Base-by-base conservation (phyloP, 176 grass and related monocot genomes). In the Oryza meyeriana region DNA sequence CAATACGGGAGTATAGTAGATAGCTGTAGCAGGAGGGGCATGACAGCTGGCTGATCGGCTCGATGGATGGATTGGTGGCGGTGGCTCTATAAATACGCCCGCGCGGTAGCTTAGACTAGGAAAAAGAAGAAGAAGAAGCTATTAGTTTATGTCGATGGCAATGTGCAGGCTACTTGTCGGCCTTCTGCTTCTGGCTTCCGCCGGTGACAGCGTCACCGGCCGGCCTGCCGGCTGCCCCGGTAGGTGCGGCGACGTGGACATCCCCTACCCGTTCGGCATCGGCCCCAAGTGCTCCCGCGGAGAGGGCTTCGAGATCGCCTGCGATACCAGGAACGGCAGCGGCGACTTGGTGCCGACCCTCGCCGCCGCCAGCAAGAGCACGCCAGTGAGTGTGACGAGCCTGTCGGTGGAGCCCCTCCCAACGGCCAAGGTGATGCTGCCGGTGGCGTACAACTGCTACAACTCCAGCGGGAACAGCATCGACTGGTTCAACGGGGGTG, bases 241-340 rank as follows among this genome's bases (percentile, higher is more conserved):
- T n/a, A 87, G 69, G 55, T 87, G 79, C 11, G 85, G 85, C 33
- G 58, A 76, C 26, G 45, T 82, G 6, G 55, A 71, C 4, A 82
- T 88, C 34, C 79, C 79, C 1, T 83, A 82, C 71, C 85, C 79
- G 11, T 88, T 88, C 24, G 85, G 85, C 69, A 82, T 39, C 7
- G 3, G 17, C n/a, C 11, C 32, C 5, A 47, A 45, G 9, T 87
- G 75, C 74, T 72, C 6, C 47, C 66, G 45, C 20, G 17, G 4
- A 8, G 71, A 52, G 48, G 48, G 85, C 34, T 87, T 87, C 16
- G 34, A 63, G 39, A 20, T 87, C n/a, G 39, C 44, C 16, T 87
- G 85, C 61, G 26, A 8, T 5, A 45, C 24, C 10, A 27, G 20
- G 5, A 17, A 64, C 17, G 8, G 40, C 32, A 33, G 2, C 13